A percentile compares a stretch with the other conserved stretches of the same genome.
Evolutionary conservation across 2,329 filamentous ascomycete species (phyloP).

Genomic region (Aspergillus costaricaensis): DNA sequence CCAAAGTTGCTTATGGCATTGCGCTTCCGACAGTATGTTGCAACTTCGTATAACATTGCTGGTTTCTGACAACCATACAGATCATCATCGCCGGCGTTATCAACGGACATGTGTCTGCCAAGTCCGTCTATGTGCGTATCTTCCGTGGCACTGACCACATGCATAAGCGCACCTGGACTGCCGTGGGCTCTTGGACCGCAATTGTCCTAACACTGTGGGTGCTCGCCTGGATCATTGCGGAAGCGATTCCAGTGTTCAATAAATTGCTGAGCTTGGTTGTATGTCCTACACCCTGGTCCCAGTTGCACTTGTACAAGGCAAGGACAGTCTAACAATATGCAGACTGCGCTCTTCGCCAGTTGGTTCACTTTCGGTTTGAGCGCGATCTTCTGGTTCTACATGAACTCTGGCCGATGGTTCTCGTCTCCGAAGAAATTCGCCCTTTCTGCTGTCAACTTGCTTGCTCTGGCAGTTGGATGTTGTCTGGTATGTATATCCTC

Average conservation of each 20-base stretch:
- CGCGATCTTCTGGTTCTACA: conserved; percentile 43
- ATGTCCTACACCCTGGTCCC: conserved; percentile 10
- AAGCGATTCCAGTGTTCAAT: conserved; percentile 70
- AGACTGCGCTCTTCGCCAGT: conserved; percentile 61
- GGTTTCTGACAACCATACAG: conserved; percentile 17
- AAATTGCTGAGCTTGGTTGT: conserved; percentile 64
- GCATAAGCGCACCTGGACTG: conserved; percentile 52
- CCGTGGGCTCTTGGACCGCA: conserved; percentile 59
- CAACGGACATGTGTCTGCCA: conserved; percentile 66
- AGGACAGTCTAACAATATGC: neutral
- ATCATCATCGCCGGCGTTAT: conserved; percentile 73
- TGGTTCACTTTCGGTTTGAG: conserved; percentile 62
- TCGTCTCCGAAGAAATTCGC: conserved; percentile 34
- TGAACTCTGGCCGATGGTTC: conserved; percentile 38
- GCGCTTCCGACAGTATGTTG: conserved; percentile 61
- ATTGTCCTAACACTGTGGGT: conserved; percentile 61
- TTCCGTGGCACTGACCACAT: conserved; percentile 62
- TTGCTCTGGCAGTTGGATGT: conserved; percentile 25
- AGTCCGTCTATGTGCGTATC: conserved; percentile 66
- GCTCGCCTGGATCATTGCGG: conserved; percentile 67
- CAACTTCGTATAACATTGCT: neutral
- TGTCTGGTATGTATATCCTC: conserved; percentile 22
- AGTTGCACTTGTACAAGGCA: neutral
- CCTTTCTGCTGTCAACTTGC: conserved; percentile 30
- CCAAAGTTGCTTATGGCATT: conserved; percentile 68